Conservation (phyloP, 164 flowering plant species). For the Annona squamosa region DNA sequence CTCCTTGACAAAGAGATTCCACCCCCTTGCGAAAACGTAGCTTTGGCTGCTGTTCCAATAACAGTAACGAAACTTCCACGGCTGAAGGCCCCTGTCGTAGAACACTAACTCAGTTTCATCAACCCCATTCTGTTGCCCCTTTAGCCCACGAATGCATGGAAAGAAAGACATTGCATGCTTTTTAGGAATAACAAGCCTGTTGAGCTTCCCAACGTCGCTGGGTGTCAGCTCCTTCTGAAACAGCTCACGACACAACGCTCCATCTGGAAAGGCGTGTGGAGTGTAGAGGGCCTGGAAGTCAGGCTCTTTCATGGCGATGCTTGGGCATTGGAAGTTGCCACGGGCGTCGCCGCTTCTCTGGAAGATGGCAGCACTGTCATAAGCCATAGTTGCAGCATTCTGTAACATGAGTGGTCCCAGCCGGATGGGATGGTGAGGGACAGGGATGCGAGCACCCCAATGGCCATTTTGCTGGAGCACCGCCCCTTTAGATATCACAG, state of each 20-base stretch:
- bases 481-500: slow-evolving; percentile 46
- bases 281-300: slow-evolving; percentile 29
- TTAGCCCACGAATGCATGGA: slow-evolving; percentile 23
- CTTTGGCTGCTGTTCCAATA: slow-evolving; percentile 90
- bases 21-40: slow-evolving; percentile 69
- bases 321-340: slow-evolving; percentile 44
- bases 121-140: slow-evolving; percentile 9
- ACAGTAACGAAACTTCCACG: slow-evolving; percentile 76
- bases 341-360: slow-evolving; percentile 33
- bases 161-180: slow-evolving; percentile 55
- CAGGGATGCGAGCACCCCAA: slow-evolving; percentile 65
- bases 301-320: slow-evolving; percentile 25
- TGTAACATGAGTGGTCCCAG: slow-evolving; percentile 56
- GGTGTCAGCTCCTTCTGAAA: slow-evolving; percentile 84
- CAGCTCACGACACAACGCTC: slow-evolving; percentile 25
- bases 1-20: slow-evolving; percentile 67
- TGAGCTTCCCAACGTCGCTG: slow-evolving; percentile 85
- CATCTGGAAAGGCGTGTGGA: slow-evolving; percentile 17
- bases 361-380: slow-evolving; percentile 50
- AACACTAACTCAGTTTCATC: slow-evolving; percentile 27
- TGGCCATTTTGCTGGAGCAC: slow-evolving; percentile 52
- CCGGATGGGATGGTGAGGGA: slow-evolving; percentile 55
- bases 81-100: slow-evolving; percentile 35
- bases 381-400: slow-evolving; percentile 59
- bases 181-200: slow-evolving; percentile 78